Evolutionary conservation across 2,329 filamentous ascomycete species (phyloP), one percentile per base, ranked within the genome.

Genomic region (Mycosphaerella arachidis): DNA sequence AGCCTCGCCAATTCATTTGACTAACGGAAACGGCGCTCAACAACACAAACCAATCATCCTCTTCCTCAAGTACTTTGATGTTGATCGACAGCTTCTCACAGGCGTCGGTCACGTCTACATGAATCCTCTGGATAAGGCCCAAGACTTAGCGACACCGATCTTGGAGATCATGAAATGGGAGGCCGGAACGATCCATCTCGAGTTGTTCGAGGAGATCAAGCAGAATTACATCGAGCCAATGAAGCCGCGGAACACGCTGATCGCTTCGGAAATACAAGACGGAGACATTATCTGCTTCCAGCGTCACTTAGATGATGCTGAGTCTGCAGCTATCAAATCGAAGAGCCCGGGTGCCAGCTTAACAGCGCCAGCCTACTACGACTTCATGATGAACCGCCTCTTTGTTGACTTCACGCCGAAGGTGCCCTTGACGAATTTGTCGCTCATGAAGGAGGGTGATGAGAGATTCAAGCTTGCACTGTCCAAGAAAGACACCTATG

Each of bases 281-380:
- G 94, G 94, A 53, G 94, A 99, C 71, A 96, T 99, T 67, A 86
- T 99, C 58, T 96, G 92, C 72, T 97, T 97, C 77, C 94, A 99
- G 73, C 84, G 85, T 61, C 78, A 82, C 29, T 76, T 84, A 37
- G 75, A 74, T 29, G 81, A 83, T 20, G 57, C 61, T 2, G 71
- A 73, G 53, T 58, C 59, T 1, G 57, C 51, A 9, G 66, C 68
- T 16, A 58, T 72, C 18, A 58, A 62, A 40, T 66, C 71, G 52
- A 69, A 57, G 13, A 70, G 68, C 27, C 71, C 70, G 1, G 65
- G 67, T 4, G 69, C 68, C 4, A 67, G 63, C 46, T 56, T 72
- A 3, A 67, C 59, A 29, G 70, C 71, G 7, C 65, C 66, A 18
- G 57, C 61, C 53, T 97, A 92, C 75, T 99, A 99, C 74, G 94